Percentiles rank a stretch among this genome's conserved stretches.
These are phyloP conservation scores for Sonneratia caseolaris DNA, from an alignment of 345 rosid species.

Conservation along the genomic window DNA sequence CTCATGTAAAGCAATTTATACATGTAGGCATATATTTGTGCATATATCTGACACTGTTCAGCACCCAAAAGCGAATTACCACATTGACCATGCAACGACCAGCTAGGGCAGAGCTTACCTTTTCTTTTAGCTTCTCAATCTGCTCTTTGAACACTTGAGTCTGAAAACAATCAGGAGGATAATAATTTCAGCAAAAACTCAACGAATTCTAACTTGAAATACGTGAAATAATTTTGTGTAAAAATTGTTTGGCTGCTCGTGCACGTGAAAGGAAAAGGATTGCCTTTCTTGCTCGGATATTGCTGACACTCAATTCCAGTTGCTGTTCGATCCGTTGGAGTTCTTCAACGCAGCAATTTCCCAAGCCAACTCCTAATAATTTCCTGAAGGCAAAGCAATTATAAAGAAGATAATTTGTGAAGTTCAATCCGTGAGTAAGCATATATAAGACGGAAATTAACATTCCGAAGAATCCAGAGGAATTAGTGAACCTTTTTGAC, in stretches of 20 bases:
- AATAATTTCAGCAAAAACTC: neutral
- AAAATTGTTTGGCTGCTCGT: neutral
- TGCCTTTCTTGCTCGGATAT: conserved; percentile 26
- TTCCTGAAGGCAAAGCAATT: neutral
- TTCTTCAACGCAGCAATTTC: conserved; percentile 43
- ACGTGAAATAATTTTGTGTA: neutral
- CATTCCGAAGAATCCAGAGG: neutral
- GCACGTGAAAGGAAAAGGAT: neutral
- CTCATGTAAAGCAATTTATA: neutral
- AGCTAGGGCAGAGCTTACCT: neutral
- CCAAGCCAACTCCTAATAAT: conserved; percentile 26
- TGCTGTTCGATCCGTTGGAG: conserved; percentile 53
- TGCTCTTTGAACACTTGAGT: conserved; percentile 2
- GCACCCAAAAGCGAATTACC: no score
- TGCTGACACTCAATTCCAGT: conserved; percentile 45
- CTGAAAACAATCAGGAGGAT: neutral
- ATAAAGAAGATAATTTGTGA: neutral
- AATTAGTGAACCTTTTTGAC: neutral
- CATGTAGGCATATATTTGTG: no score
- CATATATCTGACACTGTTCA: no score
- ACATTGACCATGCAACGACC: no score
- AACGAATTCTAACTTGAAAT: neutral
- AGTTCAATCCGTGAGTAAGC: neutral
- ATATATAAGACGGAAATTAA: neutral
- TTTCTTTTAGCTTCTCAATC: neutral